Evolutionary conservation across 2,329 filamentous ascomycete species (phyloP).

Genomic region (Fusarium sterilihyphosum): DNA sequence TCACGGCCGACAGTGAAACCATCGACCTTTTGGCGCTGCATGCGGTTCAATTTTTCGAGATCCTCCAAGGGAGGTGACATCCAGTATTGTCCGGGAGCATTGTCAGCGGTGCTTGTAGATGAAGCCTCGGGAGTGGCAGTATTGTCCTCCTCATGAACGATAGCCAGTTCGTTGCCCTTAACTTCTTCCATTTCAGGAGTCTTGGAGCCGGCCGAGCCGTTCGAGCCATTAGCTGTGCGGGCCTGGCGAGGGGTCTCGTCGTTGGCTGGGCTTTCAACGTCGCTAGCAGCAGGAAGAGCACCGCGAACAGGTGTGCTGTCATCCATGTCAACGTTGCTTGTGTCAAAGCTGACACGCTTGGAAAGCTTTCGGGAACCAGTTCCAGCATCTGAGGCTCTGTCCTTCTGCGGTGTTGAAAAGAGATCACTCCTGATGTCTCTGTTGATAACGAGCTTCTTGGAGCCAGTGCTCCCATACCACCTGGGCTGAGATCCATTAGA

Average conservation of each 20-base stretch:
- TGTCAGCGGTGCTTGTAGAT: conserved; percentile 48
- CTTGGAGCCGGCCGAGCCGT: conserved; percentile 46
- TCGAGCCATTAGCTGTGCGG: conserved; percentile 56
- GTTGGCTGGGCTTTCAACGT: conserved; percentile 42
- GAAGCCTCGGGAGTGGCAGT: conserved; percentile 43
- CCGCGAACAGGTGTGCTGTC: conserved; percentile 48
- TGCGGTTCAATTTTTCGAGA: conserved; percentile 80
- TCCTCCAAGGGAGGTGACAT: conserved; percentile 81
- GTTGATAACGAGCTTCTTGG: conserved; percentile 95
- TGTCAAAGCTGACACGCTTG: conserved; percentile 94
- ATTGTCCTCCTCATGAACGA: conserved; percentile 77
- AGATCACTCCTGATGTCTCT: conserved; percentile 81
- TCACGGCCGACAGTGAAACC: conserved; percentile 85
- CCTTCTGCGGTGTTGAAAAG: conserved; percentile 69
- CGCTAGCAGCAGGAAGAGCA: conserved; percentile 49
- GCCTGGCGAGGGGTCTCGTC: conserved; percentile 60
- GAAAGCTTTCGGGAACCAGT: conserved; percentile 66
- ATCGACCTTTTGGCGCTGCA: conserved; percentile 78
- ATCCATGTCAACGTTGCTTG: conserved; percentile 58
- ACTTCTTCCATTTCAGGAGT: conserved; percentile 75
- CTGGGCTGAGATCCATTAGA: conserved; percentile 72
- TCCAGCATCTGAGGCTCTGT: conserved; percentile 54
- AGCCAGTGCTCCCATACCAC: conserved; percentile 72
- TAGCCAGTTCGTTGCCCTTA: conserved; percentile 78
- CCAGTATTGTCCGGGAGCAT: conserved; percentile 82